Evolutionary conservation across 805 yeast genomes (phyloP), one percentile per base, ranked within the genome.

Genomic region (Wickerhamiella australiensis): DNA sequence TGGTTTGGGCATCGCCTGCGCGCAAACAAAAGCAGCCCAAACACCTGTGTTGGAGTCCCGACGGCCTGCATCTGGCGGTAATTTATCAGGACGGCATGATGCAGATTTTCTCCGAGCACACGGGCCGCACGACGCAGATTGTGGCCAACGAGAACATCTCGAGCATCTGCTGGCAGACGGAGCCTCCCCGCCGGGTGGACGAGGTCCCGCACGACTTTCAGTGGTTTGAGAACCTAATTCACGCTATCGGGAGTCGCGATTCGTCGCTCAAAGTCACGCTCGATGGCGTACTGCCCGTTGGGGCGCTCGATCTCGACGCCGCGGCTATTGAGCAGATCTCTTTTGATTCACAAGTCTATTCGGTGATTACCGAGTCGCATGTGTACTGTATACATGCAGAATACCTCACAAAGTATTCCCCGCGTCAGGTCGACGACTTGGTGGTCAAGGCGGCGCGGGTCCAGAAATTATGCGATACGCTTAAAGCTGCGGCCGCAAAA

Each of bases 91-190:
- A 74, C 53, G 68, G 69, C 1, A 52, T 63, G 7, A 67, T 69
- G 37, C 67, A 71, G 47, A 59, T 77, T 0, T 73, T 72, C 49
- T 73, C 72, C 52, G 68, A 75, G 4, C 68, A 70, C 50, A 70
- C 63, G 17, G 80, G 80, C 1, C 65, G 64, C n/a, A 58, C 68
- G 22, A 54, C 72, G 12, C 53, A 60, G 11, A 53, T 57, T 11
- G 43, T 55, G 1, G 47, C 31, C 18, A 36, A 36, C 17, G 45
- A 53, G 5, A 47, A 47, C 20, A 54, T 35, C 1, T 27, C 45
- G 36, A 31, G 45, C 37, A 4, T 48, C 29, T n/a, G 45, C 52
- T 35, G 61, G 59, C 21, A 57, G 58, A 57, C 26, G 49, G 48
- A 12, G 46, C 5, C 17, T 12, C 22, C 47, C 23, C 21, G 33